Evolutionary conservation across 257 asterid genomes (phyloP), one percentile per base, ranked within the genome.

Genomic region (Solanum chilense): DNA sequence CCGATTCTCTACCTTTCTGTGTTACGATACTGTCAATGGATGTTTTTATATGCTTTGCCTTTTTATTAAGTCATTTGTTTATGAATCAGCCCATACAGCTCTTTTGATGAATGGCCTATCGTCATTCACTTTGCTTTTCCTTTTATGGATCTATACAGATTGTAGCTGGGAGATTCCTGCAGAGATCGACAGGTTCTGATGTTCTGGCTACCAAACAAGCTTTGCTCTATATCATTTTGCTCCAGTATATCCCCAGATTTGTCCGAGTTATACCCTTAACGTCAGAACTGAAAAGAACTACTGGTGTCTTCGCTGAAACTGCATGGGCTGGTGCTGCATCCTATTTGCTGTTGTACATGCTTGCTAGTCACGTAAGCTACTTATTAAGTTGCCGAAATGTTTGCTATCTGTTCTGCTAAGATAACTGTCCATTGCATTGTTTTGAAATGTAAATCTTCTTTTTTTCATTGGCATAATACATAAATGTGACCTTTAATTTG

Each of bases 271-370:
- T 95, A 49, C 99, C 99, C 73, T 93, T 97, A 64, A 91, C 89
- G 89, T 94, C 99, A 6, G 98, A 97, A 91, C 84, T 97, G 91
- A 97, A 96, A 92, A 97, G 96, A 91, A 92, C 97, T 69, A 95
- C 98, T 0, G 99, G 99, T 27, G 98, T 93, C 69, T 97, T 97
- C 58, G 99, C 98, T n/a, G 99, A 97, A 91, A 92, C 98, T 25
- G 99, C 99, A 52, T 95, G 98, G 99, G 98, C 98, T 82, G 99
- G 99, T 81, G 99, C 99, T 37, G 99, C 96, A 44, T 97, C 94
- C 85, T 97, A 97, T 89, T 88, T 97, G 89, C 80, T 95, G 78
- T 94, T 98, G 98, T 97, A 95, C 90, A 25, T 95, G 90, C 98
- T 97, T 70, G 98, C 98, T 86, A 95, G 98, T 85, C 99, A 97